These are phyloP conservation scores for Nemania sp. DNA, from an alignment of 2,329 filamentous ascomycete genomes.

Conservation along the genomic window DNA sequence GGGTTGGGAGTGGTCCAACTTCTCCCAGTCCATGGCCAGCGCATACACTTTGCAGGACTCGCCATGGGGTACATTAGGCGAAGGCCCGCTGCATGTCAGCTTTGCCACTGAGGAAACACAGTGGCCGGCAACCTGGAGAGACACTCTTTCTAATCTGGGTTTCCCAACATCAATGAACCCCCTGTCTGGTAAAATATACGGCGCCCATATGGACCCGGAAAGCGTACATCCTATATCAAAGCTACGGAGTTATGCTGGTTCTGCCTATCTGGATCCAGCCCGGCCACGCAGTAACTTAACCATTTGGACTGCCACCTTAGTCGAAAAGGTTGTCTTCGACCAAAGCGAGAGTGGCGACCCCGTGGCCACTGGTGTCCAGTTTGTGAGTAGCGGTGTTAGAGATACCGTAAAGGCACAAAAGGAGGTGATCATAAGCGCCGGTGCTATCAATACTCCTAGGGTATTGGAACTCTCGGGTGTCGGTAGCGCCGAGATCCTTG, in stretches of 20 bases:
- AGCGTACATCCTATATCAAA: slow-evolving; percentile 34
- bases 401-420: slow-evolving; percentile 13
- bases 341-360: neutral
- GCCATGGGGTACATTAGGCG: neutral
- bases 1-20: slow-evolving; percentile 43
- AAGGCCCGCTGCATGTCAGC: neutral
- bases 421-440: slow-evolving; percentile 42
- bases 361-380: slow-evolving; percentile 32
- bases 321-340: slow-evolving; percentile 34
- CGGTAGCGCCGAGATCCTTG: slow-evolving; percentile 32
- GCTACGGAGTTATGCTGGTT: slow-evolving; percentile 33
- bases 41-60: slow-evolving; percentile 20
- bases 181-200: neutral
- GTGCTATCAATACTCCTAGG: slow-evolving; percentile 41
- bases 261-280: slow-evolving; percentile 36
- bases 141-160: neutral
- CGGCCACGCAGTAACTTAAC: slow-evolving; percentile 34
- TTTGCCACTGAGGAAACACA: neutral
- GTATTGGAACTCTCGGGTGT: slow-evolving; percentile 56
- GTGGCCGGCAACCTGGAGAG: neutral
- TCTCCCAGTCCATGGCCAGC: slow-evolving; percentile 14
- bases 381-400: slow-evolving; percentile 10
- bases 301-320: slow-evolving; percentile 30
- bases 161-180: neutral
- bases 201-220: slow-evolving; percentile 26